Evolutionary conservation across 2,329 filamentous ascomycete species (phyloP).

Genomic region (Neoascochyta sp.): DNA sequence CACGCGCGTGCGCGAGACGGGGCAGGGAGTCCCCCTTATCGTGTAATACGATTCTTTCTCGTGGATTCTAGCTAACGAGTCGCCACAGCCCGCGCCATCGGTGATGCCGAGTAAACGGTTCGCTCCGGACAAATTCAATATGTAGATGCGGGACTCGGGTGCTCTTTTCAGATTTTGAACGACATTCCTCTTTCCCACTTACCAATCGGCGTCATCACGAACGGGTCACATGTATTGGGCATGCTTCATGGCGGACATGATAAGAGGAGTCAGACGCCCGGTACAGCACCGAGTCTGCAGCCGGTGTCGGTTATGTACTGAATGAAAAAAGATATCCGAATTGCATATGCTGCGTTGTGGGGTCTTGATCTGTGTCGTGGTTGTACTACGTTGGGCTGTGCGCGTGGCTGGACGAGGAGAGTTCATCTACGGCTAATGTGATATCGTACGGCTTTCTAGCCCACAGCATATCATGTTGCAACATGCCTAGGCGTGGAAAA

Average conservation of each 20-base stretch:
- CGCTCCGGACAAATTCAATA: constrained; percentile 16
- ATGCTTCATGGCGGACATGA: constrained; percentile 33
- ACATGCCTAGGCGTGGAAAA: too few species aligned
- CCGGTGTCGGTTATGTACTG: constrained; percentile 35
- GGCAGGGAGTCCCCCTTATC: too few species aligned
- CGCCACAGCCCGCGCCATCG: constrained; percentile 36
- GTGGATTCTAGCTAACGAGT: too few species aligned
- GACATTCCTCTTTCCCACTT: constrained; percentile 35
- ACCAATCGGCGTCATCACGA: constrained; percentile 35
- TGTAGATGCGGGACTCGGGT: constrained; percentile 24
- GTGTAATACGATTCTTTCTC: too few species aligned
- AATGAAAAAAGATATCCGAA: constrained; percentile 36
- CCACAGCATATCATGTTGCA: too few species aligned
- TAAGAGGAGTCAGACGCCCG: constrained; percentile 27
- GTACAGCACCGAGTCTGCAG: constrained; percentile 21
- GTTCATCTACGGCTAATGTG: too few species aligned
- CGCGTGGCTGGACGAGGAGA: not conserved
- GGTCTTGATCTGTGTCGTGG: not conserved
- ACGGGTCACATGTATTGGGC: constrained; percentile 30
- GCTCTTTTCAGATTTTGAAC: constrained; percentile 31
- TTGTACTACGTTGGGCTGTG: not conserved
- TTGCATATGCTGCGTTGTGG: not conserved
- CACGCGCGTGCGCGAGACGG: too few species aligned
- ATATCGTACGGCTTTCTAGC: too few species aligned
- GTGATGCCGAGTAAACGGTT: constrained; percentile 34